These are phyloP conservation scores for Myxozyma melibiosi DNA, from an alignment of 805 yeast genomes.

Conservation along the genomic window DNA sequence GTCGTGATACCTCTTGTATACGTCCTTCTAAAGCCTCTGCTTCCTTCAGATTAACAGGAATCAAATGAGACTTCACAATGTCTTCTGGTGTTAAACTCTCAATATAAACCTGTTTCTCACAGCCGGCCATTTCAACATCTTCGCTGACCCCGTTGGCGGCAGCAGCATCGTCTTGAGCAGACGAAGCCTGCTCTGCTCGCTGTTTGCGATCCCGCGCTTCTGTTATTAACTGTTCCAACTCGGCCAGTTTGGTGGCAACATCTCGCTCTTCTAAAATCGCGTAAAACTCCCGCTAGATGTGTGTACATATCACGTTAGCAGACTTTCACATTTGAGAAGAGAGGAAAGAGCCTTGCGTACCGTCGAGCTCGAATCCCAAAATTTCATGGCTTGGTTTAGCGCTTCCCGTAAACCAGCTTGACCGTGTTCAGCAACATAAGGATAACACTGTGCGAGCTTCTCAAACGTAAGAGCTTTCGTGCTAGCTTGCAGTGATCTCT, in stretches of 20 bases:
- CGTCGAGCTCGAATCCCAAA: constrained; percentile 51
- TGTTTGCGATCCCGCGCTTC: constrained; percentile 42
- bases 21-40: constrained; percentile 29
- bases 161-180: not conserved
- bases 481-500: constrained; percentile 58
- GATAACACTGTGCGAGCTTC: constrained; percentile 57
- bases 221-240: constrained; percentile 46
- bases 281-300: constrained; percentile 57
- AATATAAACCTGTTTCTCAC: constrained; percentile 34
- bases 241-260: constrained; percentile 44
- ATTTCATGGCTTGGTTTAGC: constrained; percentile 54
- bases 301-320: constrained; percentile 36
- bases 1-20: constrained; percentile 20
- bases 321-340: not conserved
- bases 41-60: constrained; percentile 33
- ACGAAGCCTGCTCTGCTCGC: too few relatives aligned
- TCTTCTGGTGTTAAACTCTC: constrained; percentile 40
- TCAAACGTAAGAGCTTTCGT: constrained; percentile 55
- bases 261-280: constrained; percentile 54
- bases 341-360: constrained; percentile 4
- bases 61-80: constrained; percentile 38
- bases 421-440: constrained; percentile 51
- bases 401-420: constrained; percentile 55
- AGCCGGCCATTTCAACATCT: constrained; percentile 5
- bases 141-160: not conserved